Evolutionary conservation across 1,284 basidiomycete genomes (phyloP).

Genomic region (Rhodofomes roseus): DNA sequence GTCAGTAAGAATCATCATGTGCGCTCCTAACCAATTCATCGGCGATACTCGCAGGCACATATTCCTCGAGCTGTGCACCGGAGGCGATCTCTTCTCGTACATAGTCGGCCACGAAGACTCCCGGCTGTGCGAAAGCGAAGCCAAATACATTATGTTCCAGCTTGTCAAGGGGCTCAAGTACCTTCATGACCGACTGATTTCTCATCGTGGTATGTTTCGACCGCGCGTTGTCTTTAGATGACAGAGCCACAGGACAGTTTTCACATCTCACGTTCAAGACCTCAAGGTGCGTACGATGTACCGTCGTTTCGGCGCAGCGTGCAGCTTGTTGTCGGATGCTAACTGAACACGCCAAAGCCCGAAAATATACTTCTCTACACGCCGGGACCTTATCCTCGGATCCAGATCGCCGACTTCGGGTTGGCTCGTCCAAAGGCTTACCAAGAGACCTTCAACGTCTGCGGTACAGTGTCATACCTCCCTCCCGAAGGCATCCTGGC

Average conservation of each 20-base stretch:
- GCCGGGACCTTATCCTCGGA: slow-evolving; percentile 76
- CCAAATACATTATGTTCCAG: slow-evolving; percentile 83
- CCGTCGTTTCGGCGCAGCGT: background rate
- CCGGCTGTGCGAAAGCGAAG: slow-evolving; percentile 71
- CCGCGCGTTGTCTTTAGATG: background rate
- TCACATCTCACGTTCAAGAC: slow-evolving; percentile 39
- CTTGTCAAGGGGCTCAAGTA: slow-evolving; percentile 71
- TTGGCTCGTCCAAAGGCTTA: slow-evolving; percentile 76
- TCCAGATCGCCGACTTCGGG: slow-evolving; percentile 85
- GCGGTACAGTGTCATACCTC: slow-evolving; percentile 81
- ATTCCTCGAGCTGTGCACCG: slow-evolving; percentile 74
- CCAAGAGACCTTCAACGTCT: slow-evolving; percentile 76
- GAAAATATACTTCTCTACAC: slow-evolving; percentile 80
- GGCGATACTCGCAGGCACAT: slow-evolving; percentile 47
- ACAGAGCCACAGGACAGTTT: background rate
- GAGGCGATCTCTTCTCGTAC: slow-evolving; percentile 78
- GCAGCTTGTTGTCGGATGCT: background rate
- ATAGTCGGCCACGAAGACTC: slow-evolving; percentile 57
- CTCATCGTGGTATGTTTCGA: slow-evolving; percentile 66
- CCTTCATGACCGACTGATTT: slow-evolving; percentile 70
- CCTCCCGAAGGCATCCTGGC: slow-evolving; percentile 80
- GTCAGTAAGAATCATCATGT: slow-evolving; percentile 30
- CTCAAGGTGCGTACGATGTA: slow-evolving; percentile 50
- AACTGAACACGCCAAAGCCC: slow-evolving; percentile 46
- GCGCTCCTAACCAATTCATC: too few relatives aligned